Evolutionary conservation across 306 rosid genomes (phyloP).

Genomic region (Prunus padus): DNA sequence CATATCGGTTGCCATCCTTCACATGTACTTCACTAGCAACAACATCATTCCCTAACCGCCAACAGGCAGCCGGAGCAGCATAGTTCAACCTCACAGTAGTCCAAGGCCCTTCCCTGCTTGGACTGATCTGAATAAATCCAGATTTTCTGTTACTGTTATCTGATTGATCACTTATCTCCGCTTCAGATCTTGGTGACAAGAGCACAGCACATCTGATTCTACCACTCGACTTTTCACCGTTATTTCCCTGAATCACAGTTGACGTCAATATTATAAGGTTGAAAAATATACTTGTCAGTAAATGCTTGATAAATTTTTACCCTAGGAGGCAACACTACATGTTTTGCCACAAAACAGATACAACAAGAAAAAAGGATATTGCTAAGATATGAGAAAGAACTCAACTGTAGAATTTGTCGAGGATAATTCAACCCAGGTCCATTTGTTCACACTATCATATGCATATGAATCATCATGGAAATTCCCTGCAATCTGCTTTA

Average conservation of each 20-base stretch:
- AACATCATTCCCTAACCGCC: conserved; percentile 88
- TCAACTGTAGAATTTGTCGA: conserved; percentile 46
- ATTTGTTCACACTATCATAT: conserved; percentile 34
- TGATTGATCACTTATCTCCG: conserved; percentile 40
- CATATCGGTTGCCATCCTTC: conserved; percentile 82
- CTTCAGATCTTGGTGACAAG: conserved; percentile 54
- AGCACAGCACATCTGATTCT: conserved; percentile 65
- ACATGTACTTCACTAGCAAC: conserved; percentile 95
- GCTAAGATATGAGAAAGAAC: conserved; percentile 1
- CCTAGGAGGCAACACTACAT: neutral
- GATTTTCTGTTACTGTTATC: conserved; percentile 43
- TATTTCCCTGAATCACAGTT: conserved; percentile 43
- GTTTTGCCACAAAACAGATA: conserved; percentile 5
- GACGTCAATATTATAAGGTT: conserved; percentile 19
- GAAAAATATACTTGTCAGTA: neutral
- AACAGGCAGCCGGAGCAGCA: conserved; percentile 95
- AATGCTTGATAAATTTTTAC: neutral
- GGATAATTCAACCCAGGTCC: conserved; percentile 68
- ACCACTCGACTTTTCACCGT: conserved; percentile 31
- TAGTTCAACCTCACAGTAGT: conserved; percentile 94
- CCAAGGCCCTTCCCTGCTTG: conserved; percentile 95
- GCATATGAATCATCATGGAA: conserved; percentile 44
- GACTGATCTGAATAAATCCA: conserved; percentile 95
- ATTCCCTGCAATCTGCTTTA: conserved; percentile 60
- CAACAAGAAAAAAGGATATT: neutral